Evolutionary conservation across 805 yeast genomes (phyloP).

Genomic region (Pichia pseudocactophila): DNA sequence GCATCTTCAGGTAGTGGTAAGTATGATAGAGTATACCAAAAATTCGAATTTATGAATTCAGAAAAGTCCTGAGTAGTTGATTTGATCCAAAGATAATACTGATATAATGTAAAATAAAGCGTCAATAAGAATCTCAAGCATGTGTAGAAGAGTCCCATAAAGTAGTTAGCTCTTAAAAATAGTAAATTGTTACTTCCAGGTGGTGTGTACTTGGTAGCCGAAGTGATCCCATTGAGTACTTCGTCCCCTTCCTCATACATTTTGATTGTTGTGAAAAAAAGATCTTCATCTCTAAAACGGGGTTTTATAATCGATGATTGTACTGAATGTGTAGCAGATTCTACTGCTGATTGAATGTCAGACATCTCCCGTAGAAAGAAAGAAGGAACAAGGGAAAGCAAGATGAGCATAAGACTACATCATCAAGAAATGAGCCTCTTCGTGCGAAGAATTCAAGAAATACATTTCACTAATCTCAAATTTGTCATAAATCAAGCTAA

Average conservation of each 20-base stretch:
- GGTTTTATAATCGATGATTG: slow-evolving; percentile 26
- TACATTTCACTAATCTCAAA: too few species aligned
- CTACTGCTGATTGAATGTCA: neutral
- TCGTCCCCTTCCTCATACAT: slow-evolving; percentile 17
- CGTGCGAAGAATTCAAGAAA: neutral
- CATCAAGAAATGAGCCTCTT: neutral
- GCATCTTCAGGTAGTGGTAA: slow-evolving; percentile 9
- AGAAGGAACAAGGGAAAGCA: neutral
- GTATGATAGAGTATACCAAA: slow-evolving; percentile 17
- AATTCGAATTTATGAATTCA: neutral
- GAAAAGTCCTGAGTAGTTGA: neutral
- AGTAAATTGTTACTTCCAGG: slow-evolving; percentile 19
- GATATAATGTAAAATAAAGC: slow-evolving; percentile 8
- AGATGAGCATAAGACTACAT: neutral
- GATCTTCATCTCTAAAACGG: slow-evolving; percentile 16
- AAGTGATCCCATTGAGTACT: neutral
- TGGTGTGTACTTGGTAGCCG: slow-evolving; percentile 4
- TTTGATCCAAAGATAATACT: neutral
- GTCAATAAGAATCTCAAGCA: slow-evolving; percentile 13
- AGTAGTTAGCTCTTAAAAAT: slow-evolving; percentile 10
- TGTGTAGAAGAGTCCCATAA: slow-evolving; percentile 11
- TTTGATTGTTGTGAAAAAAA: slow-evolving; percentile 15
- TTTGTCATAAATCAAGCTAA: too few species aligned
- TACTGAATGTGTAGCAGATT: slow-evolving; percentile 12
- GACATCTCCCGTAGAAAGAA: too few species aligned